Base-by-base conservation (phyloP, 352 stramenopile species). In the Phytophthora meadii region DNA sequence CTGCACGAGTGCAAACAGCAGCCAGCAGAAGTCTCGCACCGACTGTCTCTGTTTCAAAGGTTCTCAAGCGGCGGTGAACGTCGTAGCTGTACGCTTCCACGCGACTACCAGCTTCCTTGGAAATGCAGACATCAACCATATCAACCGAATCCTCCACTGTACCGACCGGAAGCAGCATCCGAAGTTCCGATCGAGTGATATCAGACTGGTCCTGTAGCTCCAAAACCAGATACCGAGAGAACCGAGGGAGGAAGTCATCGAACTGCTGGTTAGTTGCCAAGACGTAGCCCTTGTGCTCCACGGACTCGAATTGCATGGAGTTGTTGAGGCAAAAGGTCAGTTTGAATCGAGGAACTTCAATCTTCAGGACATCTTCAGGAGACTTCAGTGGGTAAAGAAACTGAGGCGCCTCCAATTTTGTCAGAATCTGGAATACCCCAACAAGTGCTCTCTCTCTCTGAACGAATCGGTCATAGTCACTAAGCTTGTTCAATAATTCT, bases 311-410 rank as follows among this genome's bases (percentile, higher is more conserved):
- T 4, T 70, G 39, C 54, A 54, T 54, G 4, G 27, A 30, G 6
- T 17, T 22, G 14, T 79, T 61, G 4, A 82, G 27, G 3, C 25
- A 19, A 62, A 90, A 85, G 1, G 39, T 76, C 28, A 87, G 36
- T 0, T 72, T 70, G 17, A 76, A 88, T 0, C 82, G 66, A 2
- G 82, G 79, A 1, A 88, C 39, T 17, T 79, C 65, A 44, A 88
- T 58, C n/a, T 79, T 74, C 4, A 87, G 17, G 7, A 41, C 14
- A 1, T 49, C 47, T 4, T 28, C 4, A 4, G 50, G 30, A n/a
- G 68, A 65, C 5, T 36, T 56, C 6, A 81, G 51, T 2, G 66
- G 50, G 58, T 88, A 69, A 15, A 86, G 65, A 42, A 70, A 85
- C 5, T 64, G 15, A 1, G 11, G 6, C 3, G 46, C 24, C 36